phyloP scores from a whole-genome alignment of 225 moss, liverwort and hornwort species.

The Takakia lepidozioides region DNA sequence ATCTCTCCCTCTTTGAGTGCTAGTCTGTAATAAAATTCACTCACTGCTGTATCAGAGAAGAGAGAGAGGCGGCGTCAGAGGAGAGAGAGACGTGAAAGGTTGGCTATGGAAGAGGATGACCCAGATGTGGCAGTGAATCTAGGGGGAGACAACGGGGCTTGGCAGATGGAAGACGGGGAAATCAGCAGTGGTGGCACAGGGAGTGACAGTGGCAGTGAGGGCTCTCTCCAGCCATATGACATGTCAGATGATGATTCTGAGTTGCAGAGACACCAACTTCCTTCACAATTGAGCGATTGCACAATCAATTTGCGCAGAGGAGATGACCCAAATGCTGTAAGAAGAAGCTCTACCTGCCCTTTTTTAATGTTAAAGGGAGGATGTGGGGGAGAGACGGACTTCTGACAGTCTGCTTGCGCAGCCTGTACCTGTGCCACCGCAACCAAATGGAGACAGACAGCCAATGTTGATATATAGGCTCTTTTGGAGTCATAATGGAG shows the following conservation, averaged over 20 bases:
- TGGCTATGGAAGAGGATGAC: conserved; percentile 81
- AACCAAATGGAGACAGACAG: too few species aligned
- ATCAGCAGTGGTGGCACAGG: conserved; percentile 35
- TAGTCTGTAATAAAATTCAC: too few species aligned
- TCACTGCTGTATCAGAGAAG: too few species aligned
- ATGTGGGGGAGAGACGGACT: too few species aligned
- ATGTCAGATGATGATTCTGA: conserved; percentile 81
- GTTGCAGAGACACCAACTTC: conserved; percentile 52
- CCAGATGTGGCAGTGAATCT: conserved; percentile 79
- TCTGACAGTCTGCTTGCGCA: too few species aligned
- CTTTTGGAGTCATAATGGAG: too few species aligned
- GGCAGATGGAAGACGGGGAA: conserved; percentile 38
- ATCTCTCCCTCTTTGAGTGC: too few species aligned
- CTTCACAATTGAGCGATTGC: conserved; percentile 59
- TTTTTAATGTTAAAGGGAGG: too few species aligned
- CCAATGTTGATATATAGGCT: too few species aligned
- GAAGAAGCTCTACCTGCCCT: too few species aligned
- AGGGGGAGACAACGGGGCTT: conserved; percentile 33
- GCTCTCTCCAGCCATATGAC: conserved; percentile 72
- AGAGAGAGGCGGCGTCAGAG: conserved; percentile 40
- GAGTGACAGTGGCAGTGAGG: conserved; percentile 45
- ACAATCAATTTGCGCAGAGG: conserved; percentile 62
- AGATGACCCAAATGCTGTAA: conserved; percentile 46
- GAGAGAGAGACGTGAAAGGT: conserved; percentile 50
- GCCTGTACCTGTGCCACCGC: too few species aligned